phyloP scores from a whole-genome alignment of 805 yeast species.

The Candida chauliodis region DNA sequence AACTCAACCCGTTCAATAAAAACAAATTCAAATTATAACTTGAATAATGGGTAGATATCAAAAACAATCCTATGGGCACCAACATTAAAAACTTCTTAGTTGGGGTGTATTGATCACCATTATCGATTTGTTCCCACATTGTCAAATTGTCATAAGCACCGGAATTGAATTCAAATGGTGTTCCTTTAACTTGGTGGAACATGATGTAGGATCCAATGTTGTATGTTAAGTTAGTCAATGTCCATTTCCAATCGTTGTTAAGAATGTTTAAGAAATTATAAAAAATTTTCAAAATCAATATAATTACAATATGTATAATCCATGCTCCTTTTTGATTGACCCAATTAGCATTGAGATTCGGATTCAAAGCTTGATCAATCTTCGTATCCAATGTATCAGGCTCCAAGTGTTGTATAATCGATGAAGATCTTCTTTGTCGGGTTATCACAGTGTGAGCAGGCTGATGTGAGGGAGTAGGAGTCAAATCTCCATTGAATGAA shows the following conservation, averaged over 20 bases:
- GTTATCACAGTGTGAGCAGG: constrained; percentile 21
- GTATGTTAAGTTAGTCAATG: constrained; percentile 85
- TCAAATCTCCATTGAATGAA: constrained; percentile 12
- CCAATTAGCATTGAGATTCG: constrained; percentile 94
- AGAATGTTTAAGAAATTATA: constrained; percentile 80
- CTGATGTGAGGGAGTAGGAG: constrained; percentile 25
- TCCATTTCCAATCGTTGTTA: constrained; percentile 85
- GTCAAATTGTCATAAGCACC: constrained; percentile 96
- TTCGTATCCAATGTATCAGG: constrained; percentile 90
- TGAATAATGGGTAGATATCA: constrained; percentile 86
- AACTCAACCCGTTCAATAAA: constrained; percentile 72
- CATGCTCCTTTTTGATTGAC: constrained; percentile 96
- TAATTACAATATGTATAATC: constrained; percentile 85
- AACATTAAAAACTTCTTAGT: constrained; percentile 87
- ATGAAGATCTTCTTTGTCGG: constrained; percentile 74
- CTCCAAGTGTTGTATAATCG: constrained; percentile 84
- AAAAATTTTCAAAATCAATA: constrained; percentile 66
- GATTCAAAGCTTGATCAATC: constrained; percentile 83
- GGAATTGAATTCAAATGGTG: constrained; percentile 93
- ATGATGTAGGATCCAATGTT: constrained; percentile 89
- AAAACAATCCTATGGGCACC: constrained; percentile 87
- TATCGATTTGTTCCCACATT: constrained; percentile 97
- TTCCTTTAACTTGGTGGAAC: constrained; percentile 96
- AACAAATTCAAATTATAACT: constrained; percentile 79
- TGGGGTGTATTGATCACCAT: constrained; percentile 97